Evolutionary conservation across 176 grass and related monocot genomes (phyloP), one percentile per base, ranked within the genome.

Genomic region (Ampelocalamus luodianensis): DNA sequence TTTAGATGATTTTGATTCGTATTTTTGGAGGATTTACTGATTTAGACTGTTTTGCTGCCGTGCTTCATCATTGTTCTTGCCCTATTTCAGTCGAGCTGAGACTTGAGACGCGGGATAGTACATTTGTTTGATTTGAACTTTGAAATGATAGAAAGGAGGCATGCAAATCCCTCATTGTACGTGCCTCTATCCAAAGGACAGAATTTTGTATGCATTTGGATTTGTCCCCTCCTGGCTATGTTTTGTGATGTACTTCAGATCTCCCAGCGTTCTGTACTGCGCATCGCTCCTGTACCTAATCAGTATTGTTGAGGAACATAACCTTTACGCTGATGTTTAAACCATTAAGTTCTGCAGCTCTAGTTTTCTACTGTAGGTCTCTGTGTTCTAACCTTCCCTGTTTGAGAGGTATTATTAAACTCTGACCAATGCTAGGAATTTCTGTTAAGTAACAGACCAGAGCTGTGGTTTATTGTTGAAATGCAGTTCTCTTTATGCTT

Each of bases 141-240:
- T 26, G 78, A 71, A 75, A 86, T 58, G 38, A 50, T 72, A 65
- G 7, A 16, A 64, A 49, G 54, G 10, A 15, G 55, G 43, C 23
- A 63, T 6, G 42, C 32, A 50, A 17, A 62, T 69, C 46, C 34
- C 16, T 34, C 17, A 17, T 10, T 78, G 24, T 78, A 46, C 74
- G 39, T 43, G 5, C 22, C 36, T 13, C 36, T 51, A 68, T 81
- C 59, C 69, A 9, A 16, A 82, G 72, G 66, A 66, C 79, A 68
- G n/a, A 27, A 1, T 63, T 43, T 51, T 83, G 89, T 79, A 58
- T 46, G 67, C 65, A 51, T 72, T 51, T 83, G 67, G 63, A 78
- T 68, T 79, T 78, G 88, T 83, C 29, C 29, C 29, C 5, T 65
- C 38, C 8, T 49, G 38, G 20, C 65, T 53, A 53, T 70, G 16